phyloP scores from a whole-genome alignment of 495 filamentous ascomycete genomes.

The Acidiella bohemica region DNA sequence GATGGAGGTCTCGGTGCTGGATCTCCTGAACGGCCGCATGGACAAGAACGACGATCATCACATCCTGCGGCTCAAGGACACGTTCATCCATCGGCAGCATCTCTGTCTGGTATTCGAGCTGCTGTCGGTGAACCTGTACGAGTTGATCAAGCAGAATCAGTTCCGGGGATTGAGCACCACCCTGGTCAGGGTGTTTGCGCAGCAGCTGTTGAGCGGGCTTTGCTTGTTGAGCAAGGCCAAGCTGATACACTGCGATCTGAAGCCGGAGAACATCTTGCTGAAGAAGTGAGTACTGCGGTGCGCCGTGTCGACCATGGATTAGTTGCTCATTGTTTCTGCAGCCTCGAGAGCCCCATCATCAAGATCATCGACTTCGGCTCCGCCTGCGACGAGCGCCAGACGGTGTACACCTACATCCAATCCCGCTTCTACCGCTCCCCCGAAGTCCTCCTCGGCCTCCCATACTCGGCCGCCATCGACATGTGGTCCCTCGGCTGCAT shows the following conservation, averaged over 20 bases:
- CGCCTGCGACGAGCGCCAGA: constrained; percentile 95
- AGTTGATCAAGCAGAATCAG: constrained; percentile 99
- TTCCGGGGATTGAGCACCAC: constrained; percentile 97
- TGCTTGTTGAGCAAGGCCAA: constrained; percentile 91
- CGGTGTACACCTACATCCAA: constrained; percentile 99
- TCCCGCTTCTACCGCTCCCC: constrained; percentile 97
- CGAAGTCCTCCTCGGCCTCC: constrained; percentile 84
- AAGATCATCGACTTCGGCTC: constrained; percentile 99
- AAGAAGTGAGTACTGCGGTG: constrained; percentile 66
- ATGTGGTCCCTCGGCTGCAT: constrained; percentile 99
- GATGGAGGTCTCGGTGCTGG: constrained; percentile 99
- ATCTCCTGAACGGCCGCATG: constrained; percentile 91
- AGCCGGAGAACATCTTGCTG: constrained; percentile 94
- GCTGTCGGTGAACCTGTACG: constrained; percentile 94
- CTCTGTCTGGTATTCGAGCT: constrained; percentile 96
- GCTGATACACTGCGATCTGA: constrained; percentile 95
- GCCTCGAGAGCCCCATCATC: constrained; percentile 96
- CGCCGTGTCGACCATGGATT: too few species aligned
- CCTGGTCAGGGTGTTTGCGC: constrained; percentile 92
- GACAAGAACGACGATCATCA: constrained; percentile 99
- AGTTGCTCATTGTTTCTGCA: constrained; percentile 28
- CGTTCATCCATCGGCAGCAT: constrained; percentile 96
- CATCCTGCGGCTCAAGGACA: constrained; percentile 88
- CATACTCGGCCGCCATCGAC: constrained; percentile 95
- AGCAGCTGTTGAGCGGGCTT: constrained; percentile 86